Percentiles rank a stretch among this genome's conserved stretches.
Evolutionary conservation across 148 eudicot genomes (phyloP).

Genomic region (Euryodendron excelsum): DNA sequence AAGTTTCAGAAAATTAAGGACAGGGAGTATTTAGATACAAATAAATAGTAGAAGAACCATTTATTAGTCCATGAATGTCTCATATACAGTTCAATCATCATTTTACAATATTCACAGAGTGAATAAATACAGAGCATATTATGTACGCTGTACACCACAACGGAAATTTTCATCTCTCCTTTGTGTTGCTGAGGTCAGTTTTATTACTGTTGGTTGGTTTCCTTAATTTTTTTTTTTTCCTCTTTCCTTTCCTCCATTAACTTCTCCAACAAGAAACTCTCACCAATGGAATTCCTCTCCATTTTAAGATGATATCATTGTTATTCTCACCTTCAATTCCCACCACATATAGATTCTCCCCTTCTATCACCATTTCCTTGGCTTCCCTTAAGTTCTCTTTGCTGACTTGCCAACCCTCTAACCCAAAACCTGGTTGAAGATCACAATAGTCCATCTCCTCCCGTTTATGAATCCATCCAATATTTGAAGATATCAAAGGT

Average conservation of each 20-base stretch:
- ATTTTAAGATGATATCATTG: slow-evolving; percentile 34
- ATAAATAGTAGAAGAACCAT: background rate
- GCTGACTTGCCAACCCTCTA: slow-evolving; percentile 23
- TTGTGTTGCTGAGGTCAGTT: background rate
- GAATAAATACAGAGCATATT: background rate
- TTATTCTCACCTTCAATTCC: slow-evolving; percentile 22
- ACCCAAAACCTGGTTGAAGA: background rate
- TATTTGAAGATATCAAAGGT: slow-evolving; percentile 28
- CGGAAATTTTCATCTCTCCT: background rate
- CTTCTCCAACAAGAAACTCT: slow-evolving; percentile 19
- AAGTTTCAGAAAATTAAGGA: background rate
- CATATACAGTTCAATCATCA: background rate
- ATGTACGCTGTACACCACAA: too few species aligned
- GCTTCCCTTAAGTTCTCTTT: slow-evolving; percentile 16
- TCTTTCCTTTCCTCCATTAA: too few species aligned
- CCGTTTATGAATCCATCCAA: slow-evolving; percentile 23
- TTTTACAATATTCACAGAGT: background rate
- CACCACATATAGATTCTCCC: slow-evolving; percentile 19
- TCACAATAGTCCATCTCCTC: slow-evolving; percentile 16
- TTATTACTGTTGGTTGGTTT: too few species aligned
- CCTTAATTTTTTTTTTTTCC: too few species aligned
- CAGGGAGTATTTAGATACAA: background rate
- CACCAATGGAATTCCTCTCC: slow-evolving; percentile 30
- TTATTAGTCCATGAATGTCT: background rate
- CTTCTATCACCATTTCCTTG: slow-evolving; percentile 26